Evolutionary conservation across 352 stramenopile species (phyloP).

Genomic region (Phytophthora pseudosyringae): DNA sequence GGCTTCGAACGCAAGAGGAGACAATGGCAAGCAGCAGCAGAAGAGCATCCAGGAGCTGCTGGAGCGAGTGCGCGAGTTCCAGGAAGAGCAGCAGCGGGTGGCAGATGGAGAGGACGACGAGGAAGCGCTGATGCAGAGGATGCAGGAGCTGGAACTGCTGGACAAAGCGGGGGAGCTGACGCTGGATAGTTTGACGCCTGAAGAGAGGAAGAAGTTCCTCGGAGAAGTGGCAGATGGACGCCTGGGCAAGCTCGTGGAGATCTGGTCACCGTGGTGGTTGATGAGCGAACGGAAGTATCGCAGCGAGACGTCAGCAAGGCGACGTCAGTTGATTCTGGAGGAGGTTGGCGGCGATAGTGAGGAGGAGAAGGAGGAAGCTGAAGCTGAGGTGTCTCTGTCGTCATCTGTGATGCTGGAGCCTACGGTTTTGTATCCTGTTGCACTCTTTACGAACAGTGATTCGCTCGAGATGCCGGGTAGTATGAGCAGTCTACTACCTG

Average conservation of each 20-base stretch:
- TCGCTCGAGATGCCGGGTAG: slow-evolving; percentile 43
- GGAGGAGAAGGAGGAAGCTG: slow-evolving; percentile 9
- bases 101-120: slow-evolving; percentile 29
- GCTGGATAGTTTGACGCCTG: slow-evolving; percentile 62
- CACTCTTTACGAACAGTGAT: slow-evolving; percentile 53
- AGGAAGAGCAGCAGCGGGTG: slow-evolving; percentile 44
- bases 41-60: slow-evolving; percentile 55
- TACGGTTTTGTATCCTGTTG: slow-evolving; percentile 48
- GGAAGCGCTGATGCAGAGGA: slow-evolving; percentile 41
- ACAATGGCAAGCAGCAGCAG: slow-evolving; percentile 37
- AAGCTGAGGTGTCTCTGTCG: not conserved
- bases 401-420: slow-evolving; percentile 1
- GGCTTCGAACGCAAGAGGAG: slow-evolving; percentile 29
- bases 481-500: slow-evolving; percentile 42
- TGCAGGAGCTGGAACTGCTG: slow-evolving; percentile 58
- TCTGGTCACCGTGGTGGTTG: slow-evolving; percentile 83
- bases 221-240: slow-evolving; percentile 66
- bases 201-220: slow-evolving; percentile 69
- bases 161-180: slow-evolving; percentile 54
- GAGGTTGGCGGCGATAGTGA: slow-evolving; percentile 34
- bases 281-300: slow-evolving; percentile 54
- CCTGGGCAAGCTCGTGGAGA: slow-evolving; percentile 63
- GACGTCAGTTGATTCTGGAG: slow-evolving; percentile 57
- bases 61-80: slow-evolving; percentile 61
- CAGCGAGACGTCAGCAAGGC: slow-evolving; percentile 47